These are phyloP conservation scores for Bruguiera hainesii DNA, from an alignment of 441 rosid species.

Conservation along the genomic window DNA sequence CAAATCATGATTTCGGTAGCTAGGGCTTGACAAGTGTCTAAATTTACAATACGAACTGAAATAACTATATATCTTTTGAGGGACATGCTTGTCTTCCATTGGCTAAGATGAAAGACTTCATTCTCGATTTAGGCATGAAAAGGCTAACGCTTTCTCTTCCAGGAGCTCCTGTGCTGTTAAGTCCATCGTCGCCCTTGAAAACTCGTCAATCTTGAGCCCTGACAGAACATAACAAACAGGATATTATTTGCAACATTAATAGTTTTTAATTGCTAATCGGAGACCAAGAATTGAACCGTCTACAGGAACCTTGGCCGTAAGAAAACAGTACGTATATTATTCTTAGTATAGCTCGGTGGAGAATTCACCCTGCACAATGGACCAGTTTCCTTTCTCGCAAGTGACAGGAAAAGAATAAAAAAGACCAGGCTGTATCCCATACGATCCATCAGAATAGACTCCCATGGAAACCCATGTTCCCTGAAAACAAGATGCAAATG, in stretches of 20 bases:
- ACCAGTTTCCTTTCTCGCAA: slow-evolving; percentile 73
- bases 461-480: slow-evolving; percentile 93
- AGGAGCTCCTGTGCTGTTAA: slow-evolving; percentile 64
- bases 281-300: no score
- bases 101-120: not conserved
- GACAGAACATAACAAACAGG: slow-evolving; percentile 6
- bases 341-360: no score
- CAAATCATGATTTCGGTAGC: no score
- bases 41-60: not conserved
- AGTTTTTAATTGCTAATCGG: no score
- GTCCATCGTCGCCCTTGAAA: slow-evolving; percentile 76
- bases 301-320: no score
- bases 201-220: slow-evolving; percentile 67
- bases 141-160: slow-evolving; percentile 68
- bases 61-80: no score
- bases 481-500: slow-evolving; percentile 20
- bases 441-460: slow-evolving; percentile 85
- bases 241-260: no score
- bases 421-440: slow-evolving; percentile 60
- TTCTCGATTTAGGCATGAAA: slow-evolving; percentile 43
- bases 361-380: slow-evolving; percentile 54
- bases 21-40: no score
- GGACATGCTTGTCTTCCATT: not conserved
- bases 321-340: no score
- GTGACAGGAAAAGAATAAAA: slow-evolving; percentile 78